Base-by-base conservation (phyloP, 2,329 filamentous ascomycete genomes). In the Aspergillus intermedius region DNA sequence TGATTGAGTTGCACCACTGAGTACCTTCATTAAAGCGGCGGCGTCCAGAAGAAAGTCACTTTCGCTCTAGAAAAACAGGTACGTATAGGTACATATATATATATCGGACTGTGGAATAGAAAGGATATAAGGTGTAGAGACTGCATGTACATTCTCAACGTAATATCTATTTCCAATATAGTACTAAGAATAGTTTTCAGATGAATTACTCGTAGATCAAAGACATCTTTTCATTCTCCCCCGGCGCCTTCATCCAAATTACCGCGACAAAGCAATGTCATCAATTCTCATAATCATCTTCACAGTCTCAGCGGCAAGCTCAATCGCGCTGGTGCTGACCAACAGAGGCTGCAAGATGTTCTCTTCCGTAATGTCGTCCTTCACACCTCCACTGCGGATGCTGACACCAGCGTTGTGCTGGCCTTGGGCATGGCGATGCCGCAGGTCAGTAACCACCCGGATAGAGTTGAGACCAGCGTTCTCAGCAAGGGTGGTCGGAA, bases 391-490 rank as follows among this genome's bases (percentile, higher is more conserved):
- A 56, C 88, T 91, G 79, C 95, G 93, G 78, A 98, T 97, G 75
- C 91, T 96, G 55, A 98, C 91, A 61, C 93, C 94, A 1, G 94
- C 93, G 63, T 94, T 95, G 76, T 86, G 86, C 80, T 97, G 91
- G 48, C 91, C 93, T 72, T 91, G 85, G 60, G 93, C 93, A 73
- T 98, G 93, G 63, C 91, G 83, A 73, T 95, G 90, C 65, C 93
- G 82, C 64, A 98, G 75, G 63, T 97, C 93, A 22, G 93, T 98
- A 42, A 98, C 93, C 23, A 98, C 93, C 76, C 94, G 95, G 79
- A 98, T 98, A 69, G 88, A 91, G 79, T 98, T 98, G 55, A 98
- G 78, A 44, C 93, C 93, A 0, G 93, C 93, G 62, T 98, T 98
- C 75, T 98, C 93, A 0, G 93, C 94, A 59, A 98, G 78, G 1